Percentiles rank a stretch among this genome's conserved stretches.
These are phyloP conservation scores for Wickerhamomyces sydowiorum DNA, from an alignment of 805 yeast species.

Conservation along the genomic window DNA sequence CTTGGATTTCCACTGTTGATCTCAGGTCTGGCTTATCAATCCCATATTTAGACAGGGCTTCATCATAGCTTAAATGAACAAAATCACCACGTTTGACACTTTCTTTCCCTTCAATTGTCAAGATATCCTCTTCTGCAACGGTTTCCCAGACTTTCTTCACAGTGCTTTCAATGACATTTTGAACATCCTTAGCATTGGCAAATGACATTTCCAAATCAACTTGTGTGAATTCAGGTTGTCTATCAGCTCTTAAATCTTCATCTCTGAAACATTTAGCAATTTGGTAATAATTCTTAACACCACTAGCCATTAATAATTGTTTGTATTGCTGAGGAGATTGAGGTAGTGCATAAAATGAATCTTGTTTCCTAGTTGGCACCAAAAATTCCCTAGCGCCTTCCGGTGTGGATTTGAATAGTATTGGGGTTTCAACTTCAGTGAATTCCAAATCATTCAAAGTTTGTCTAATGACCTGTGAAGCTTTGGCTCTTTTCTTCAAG, in stretches of 20 bases:
- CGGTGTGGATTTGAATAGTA: constrained; percentile 91
- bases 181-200: constrained; percentile 64
- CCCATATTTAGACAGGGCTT: constrained; percentile 73
- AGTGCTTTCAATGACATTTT: constrained; percentile 52
- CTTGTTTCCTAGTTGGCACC: constrained; percentile 74
- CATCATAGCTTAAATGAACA: constrained; percentile 51
- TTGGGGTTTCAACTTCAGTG: constrained; percentile 87
- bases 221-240: constrained; percentile 98
- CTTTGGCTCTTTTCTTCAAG: constrained; percentile 49
- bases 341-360: constrained; percentile 79
- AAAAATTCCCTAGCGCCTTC: constrained; percentile 96
- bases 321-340: constrained; percentile 98
- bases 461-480: constrained; percentile 42
- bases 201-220: constrained; percentile 93
- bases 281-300: constrained; percentile 81
- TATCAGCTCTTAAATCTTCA: constrained; percentile 88
- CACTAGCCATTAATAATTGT: constrained; percentile 91
- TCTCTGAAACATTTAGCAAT: constrained; percentile 93
- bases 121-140: constrained; percentile 30
- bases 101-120: constrained; percentile 13
- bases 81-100: constrained; percentile 21
- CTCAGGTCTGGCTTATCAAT: constrained; percentile 94
- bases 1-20: constrained; percentile 36
- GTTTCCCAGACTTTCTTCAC: constrained; percentile 51
- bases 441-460: constrained; percentile 42